Evolutionary conservation across 345 rosid species (phyloP), one percentile per base, ranked within the genome.

Genomic region (Cardamine chenopodiifolia): DNA sequence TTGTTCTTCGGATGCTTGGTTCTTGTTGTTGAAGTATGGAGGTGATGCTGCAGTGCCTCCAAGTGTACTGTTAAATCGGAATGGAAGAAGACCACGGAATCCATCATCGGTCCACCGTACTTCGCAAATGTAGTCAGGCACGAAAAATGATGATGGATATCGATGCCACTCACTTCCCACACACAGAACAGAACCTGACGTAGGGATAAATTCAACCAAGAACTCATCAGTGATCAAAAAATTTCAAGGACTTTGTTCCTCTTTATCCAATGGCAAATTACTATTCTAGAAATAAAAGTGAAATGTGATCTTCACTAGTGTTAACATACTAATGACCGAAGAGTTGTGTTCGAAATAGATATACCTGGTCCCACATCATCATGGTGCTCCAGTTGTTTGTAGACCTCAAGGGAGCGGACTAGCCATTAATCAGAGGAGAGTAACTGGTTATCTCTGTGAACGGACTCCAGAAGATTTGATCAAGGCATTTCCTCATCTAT

Each of bases 111-210:
- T 86, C 99, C 99, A 95, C 42, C 86, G 81, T 44, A 95, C 90
- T 81, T 87, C 86, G 68, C 87, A 70, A 6, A 95, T 73, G 73
- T 65, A 92, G 49, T 77, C 77, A 28, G 99, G 99, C 64, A 95
- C 81, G 28, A 95, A 89, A 81, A 95, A 95, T 20, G 98, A 95
- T 17, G 99, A 92, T 10, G 97, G 97, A 76, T 82, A 90, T 32
- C 99, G 97, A 79, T 95, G 99, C 98, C 99, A 89, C 78, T 95
- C 99, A 79, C 97, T 87, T 84, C 98, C 98, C 81, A 92, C 89
- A 75, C 99, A 95, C 58, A 92, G 83, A 52, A 89, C 90, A 73
- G 99, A 85, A 76, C 94, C 99, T 95, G 86, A 28, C 54, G 31
- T 63, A 22, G 15, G 18, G 31, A 3, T 48, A 31, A 14, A 76